Evolutionary conservation across 805 yeast genomes (phyloP).

Genomic region (Myxozyma nipponensis): DNA sequence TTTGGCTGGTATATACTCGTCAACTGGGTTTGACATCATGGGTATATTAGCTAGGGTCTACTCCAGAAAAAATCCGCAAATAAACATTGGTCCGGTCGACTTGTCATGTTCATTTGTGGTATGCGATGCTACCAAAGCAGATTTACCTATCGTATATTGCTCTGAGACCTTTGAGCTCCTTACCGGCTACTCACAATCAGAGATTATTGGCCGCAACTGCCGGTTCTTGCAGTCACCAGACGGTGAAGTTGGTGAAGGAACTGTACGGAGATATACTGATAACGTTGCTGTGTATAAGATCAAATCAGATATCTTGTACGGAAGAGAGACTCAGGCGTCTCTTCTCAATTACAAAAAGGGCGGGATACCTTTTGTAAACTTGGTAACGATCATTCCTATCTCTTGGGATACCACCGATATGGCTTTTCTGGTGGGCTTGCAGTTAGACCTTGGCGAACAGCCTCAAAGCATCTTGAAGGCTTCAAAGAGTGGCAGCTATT

Average conservation of each 20-base stretch:
- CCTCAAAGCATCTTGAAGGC: constrained; percentile 11
- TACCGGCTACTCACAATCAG: constrained; percentile 12
- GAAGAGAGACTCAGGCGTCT: constrained; percentile 13
- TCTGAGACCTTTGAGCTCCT: constrained; percentile 7
- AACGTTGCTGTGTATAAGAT: constrained; percentile 5
- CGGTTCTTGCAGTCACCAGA: constrained; percentile 18
- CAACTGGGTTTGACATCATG: constrained; percentile 15
- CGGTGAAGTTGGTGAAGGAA: constrained; percentile 11
- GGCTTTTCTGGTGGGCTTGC: constrained; percentile 16
- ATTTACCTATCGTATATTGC: constrained; percentile 15
- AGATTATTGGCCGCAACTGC: constrained; percentile 17
- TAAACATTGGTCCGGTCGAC: constrained; percentile 20
- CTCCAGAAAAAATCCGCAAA: constrained; percentile 7
- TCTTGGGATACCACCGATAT: constrained; percentile 12
- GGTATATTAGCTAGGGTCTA: constrained; percentile 11
- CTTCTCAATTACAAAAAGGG: constrained; percentile 12
- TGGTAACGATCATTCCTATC: constrained; percentile 16
- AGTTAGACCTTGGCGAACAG: constrained; percentile 11
- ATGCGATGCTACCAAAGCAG: constrained; percentile 13
- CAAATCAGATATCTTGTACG: constrained; percentile 7
- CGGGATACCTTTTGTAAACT: constrained; percentile 15
- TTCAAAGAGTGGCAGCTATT: constrained; percentile 7
- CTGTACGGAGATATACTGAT: constrained; percentile 10
- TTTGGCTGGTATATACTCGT: constrained; percentile 13
- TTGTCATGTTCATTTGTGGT: constrained; percentile 18